These are phyloP conservation scores for Penicillium vulpinum DNA, from an alignment of 2,329 filamentous ascomycete species.

Conservation along the genomic window DNA sequence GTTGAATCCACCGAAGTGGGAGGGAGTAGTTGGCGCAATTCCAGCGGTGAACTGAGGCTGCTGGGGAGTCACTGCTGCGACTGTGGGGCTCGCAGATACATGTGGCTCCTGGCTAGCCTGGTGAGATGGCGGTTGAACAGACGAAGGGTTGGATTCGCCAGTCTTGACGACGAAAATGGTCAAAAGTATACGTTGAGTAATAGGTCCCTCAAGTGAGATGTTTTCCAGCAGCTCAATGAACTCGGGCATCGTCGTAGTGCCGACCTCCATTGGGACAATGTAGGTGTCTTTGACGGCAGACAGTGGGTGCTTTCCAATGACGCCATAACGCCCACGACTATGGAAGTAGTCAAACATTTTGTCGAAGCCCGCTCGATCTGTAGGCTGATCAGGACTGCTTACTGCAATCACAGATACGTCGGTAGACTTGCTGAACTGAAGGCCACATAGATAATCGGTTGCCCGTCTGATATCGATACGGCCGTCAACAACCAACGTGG, in stretches of 20 bases:
- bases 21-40: conserved; percentile 25
- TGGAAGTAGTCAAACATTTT: conserved; percentile 86
- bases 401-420: conserved; percentile 82
- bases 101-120: conserved; percentile 37
- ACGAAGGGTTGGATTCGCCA: conserved; percentile 44
- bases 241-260: conserved; percentile 68
- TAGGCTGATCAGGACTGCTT: conserved; percentile 59
- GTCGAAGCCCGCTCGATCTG: conserved; percentile 65
- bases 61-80: conserved; percentile 30
- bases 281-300: conserved; percentile 86
- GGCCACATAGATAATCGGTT: conserved; percentile 84
- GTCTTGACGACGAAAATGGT: conserved; percentile 82
- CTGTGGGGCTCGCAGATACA: conserved; percentile 36
- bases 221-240: conserved; percentile 88
- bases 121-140: conserved; percentile 44
- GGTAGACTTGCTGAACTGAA: conserved; percentile 77
- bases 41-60: conserved; percentile 29
- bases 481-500: conserved; percentile 61
- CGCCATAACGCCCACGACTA: conserved; percentile 78
- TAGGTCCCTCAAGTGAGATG: conserved; percentile 71
- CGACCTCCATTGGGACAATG: conserved; percentile 78
- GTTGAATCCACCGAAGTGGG: conserved; percentile 18
- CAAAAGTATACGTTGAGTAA: conserved; percentile 74
- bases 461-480: conserved; percentile 79
- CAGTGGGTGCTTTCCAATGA: conserved; percentile 73